Conservation (phyloP, 441 rosid species). For the Cnidoscolus chayamansa region DNA sequence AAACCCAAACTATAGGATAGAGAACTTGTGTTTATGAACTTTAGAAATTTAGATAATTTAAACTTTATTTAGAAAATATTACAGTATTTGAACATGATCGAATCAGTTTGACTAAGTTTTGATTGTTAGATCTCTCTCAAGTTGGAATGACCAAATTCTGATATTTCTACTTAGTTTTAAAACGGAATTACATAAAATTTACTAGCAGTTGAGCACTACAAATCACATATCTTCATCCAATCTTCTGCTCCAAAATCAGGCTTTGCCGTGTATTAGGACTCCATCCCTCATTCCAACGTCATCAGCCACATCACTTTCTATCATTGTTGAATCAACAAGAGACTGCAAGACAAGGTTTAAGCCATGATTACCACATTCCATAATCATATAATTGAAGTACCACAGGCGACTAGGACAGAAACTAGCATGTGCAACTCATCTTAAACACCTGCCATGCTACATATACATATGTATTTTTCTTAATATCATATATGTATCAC, state of each 20-base stretch:
- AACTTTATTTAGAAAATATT: too few relatives aligned
- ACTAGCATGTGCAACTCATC: neutral
- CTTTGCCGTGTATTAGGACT: slow-evolving; percentile 26
- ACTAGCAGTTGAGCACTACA: neutral
- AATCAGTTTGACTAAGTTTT: neutral
- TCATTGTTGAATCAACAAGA: slow-evolving; percentile 41
- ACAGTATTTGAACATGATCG: neutral
- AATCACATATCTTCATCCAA: neutral
- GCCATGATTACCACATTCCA: neutral
- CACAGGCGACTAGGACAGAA: neutral
- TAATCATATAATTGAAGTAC: neutral
- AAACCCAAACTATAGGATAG: too few relatives aligned
- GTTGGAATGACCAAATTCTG: neutral
- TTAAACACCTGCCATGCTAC: too few relatives aligned
- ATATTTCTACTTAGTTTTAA: neutral
- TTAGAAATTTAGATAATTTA: too few relatives aligned
- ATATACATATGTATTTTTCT: neutral
- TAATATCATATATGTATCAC: neutral
- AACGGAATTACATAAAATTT: neutral
- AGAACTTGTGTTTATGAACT: too few relatives aligned
- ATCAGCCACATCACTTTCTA: slow-evolving; percentile 36
- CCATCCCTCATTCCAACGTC: slow-evolving; percentile 35
- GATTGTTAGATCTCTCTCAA: neutral
- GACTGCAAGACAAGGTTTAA: slow-evolving; percentile 36
- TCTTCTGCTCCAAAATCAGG: slow-evolving; percentile 19